Conservation (phyloP, 1,284 basidiomycete genomes). For the Ustilago loliicola region DNA sequence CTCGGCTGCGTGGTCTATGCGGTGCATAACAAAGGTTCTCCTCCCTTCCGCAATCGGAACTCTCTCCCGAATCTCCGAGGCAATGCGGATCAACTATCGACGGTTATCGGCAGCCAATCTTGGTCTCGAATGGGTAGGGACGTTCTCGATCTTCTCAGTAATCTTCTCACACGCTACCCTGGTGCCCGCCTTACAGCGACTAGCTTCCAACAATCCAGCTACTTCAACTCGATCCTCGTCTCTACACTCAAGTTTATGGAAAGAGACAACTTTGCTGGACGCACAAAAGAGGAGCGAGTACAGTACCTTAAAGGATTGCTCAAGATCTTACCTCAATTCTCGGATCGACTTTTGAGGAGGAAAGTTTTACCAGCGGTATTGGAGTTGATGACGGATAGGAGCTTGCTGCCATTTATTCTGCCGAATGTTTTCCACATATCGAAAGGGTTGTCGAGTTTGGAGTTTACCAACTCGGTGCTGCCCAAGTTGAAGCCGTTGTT, state of each 20-base stretch:
- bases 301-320: slow-evolving; percentile 88
- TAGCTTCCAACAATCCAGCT: slow-evolving; percentile 83
- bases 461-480: slow-evolving; percentile 85
- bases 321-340: slow-evolving; percentile 85
- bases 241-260: slow-evolving; percentile 97
- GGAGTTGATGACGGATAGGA: slow-evolving; percentile 72
- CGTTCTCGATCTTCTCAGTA: slow-evolving; percentile 57
- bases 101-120: slow-evolving; percentile 36
- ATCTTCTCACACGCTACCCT: slow-evolving; percentile 78
- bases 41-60: slow-evolving; percentile 90
- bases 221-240: slow-evolving; percentile 95
- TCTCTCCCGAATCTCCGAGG: slow-evolving; percentile 83
- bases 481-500: slow-evolving; percentile 93
- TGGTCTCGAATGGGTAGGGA: slow-evolving; percentile 62
- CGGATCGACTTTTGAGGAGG: slow-evolving; percentile 84
- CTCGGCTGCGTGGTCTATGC: slow-evolving; percentile 88
- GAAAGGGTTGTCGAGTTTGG: slow-evolving; percentile 76
- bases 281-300: slow-evolving; percentile 93
- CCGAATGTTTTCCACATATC: slow-evolving; percentile 97
- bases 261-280: slow-evolving; percentile 92
- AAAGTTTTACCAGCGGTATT: slow-evolving; percentile 87
- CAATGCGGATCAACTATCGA: slow-evolving; percentile 76
- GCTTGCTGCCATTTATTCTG: slow-evolving; percentile 88
- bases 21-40: slow-evolving; percentile 82
- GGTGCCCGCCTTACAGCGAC: slow-evolving; percentile 81